phyloP scores from a whole-genome alignment of 306 rosid genomes.

The Malus asiatica region DNA sequence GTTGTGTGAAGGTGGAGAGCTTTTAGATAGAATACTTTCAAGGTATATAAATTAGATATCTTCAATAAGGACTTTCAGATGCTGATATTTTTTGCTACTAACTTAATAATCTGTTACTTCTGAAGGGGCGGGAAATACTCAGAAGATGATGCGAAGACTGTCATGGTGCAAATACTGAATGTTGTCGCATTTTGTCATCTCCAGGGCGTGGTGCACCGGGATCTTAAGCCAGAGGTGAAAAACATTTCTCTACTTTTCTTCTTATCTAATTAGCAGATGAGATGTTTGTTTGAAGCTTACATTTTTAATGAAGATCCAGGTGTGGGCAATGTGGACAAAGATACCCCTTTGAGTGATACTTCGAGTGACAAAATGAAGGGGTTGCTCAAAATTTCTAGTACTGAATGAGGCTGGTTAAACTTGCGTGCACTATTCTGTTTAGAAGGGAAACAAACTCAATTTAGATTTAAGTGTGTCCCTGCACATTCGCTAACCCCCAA shows the following conservation, averaged over 20 bases:
- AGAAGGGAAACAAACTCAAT: not conserved
- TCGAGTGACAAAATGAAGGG: conserved; percentile 1
- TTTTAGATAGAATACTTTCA: conserved; percentile 89
- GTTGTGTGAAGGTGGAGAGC: conserved; percentile 99
- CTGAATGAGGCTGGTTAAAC: not conserved
- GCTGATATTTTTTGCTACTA: conserved; percentile 11
- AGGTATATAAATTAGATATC: conserved; percentile 38
- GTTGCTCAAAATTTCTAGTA: not conserved
- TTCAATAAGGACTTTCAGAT: conserved; percentile 2
- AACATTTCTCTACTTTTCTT: conserved; percentile 10
- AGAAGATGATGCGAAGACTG: conserved; percentile 93
- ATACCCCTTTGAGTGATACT: not conserved
- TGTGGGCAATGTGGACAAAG: not conserved
- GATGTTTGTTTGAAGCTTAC: not conserved
- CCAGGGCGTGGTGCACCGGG: conserved; percentile 99
- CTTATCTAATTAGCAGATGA: not conserved
- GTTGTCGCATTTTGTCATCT: conserved; percentile 97
- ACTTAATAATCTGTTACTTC: conserved; percentile 20
- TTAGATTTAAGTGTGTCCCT: not conserved
- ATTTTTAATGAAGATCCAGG: not conserved
- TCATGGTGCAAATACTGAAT: conserved; percentile 87
- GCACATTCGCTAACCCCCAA: not conserved
- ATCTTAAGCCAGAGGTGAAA: conserved; percentile 96
- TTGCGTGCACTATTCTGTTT: not conserved
- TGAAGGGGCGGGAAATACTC: conserved; percentile 93